Percentiles rank a stretch among this genome's conserved stretches.
Evolutionary conservation across 2,329 filamentous ascomycete species (phyloP).

Genomic region (Ascomycota sp.): DNA sequence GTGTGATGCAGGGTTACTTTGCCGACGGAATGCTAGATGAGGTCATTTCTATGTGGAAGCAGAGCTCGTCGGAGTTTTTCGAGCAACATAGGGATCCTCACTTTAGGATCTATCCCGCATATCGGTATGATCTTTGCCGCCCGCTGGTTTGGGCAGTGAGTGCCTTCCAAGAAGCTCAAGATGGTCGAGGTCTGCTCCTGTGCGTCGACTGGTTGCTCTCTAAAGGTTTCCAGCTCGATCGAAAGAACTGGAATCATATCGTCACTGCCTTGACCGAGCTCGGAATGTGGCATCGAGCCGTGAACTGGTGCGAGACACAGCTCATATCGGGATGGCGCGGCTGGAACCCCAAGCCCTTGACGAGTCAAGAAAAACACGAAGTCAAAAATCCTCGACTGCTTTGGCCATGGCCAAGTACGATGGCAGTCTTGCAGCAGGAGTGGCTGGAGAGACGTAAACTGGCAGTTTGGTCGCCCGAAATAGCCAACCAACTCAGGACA

Average conservation of each 20-base stretch:
- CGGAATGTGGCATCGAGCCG: conserved; percentile 43
- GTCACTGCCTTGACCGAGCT: conserved; percentile 46
- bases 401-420: conserved; percentile 7
- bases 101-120: conserved; percentile 18
- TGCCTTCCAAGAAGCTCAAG: conserved; percentile 17
- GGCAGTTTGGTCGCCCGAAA: conserved; percentile 25
- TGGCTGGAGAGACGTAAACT: conserved; percentile 28
- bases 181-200: conserved; percentile 24
- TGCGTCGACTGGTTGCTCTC: conserved; percentile 34
- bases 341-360: conserved; percentile 27
- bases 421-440: conserved; percentile 26
- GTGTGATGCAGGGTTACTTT: conserved; percentile 48
- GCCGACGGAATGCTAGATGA: conserved; percentile 34
- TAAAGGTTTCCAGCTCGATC: conserved; percentile 55
- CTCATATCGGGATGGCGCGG: conserved; percentile 66
- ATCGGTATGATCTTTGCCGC: conserved; percentile 31
- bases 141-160: conserved; percentile 28
- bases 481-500: conserved; percentile 17
- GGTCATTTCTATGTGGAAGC: conserved; percentile 46
- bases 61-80: conserved; percentile 33
- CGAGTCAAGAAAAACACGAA: conserved; percentile 15
- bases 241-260: conserved; percentile 62
- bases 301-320: conserved; percentile 50
- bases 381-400: conserved; percentile 15
- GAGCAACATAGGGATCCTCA: conserved; percentile 9